Evolutionary conservation across 331 rosid genomes (phyloP).

Genomic region (Rhamnella rubrinervis): DNA sequence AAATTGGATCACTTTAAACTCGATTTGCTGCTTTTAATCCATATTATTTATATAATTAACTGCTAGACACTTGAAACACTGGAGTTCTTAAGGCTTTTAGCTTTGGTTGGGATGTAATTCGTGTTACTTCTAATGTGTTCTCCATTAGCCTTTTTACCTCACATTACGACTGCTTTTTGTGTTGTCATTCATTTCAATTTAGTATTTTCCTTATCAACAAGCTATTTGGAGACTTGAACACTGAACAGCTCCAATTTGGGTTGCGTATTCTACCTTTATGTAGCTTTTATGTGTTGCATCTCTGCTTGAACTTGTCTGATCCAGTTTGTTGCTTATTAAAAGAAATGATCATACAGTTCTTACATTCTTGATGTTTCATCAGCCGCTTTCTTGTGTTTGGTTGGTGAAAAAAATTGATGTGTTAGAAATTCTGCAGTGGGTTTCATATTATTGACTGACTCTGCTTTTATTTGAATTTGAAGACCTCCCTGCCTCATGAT

Average conservation of each 20-base stretch:
- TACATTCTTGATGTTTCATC: background rate
- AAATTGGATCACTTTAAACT: too few species aligned
- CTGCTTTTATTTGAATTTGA: conserved; percentile 33
- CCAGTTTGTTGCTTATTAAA: background rate
- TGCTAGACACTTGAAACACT: background rate
- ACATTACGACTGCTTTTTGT: background rate
- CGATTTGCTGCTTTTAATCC: too few species aligned
- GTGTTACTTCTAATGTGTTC: background rate
- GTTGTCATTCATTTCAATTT: background rate
- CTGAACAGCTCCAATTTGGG: too few species aligned
- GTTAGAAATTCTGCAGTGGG: conserved; percentile 1
- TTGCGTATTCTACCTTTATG: too few species aligned
- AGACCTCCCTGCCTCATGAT: conserved; percentile 41
- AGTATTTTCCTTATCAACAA: background rate
- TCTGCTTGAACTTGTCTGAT: background rate
- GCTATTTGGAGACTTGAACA: background rate
- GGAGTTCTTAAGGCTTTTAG: background rate
- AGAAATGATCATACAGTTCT: background rate
- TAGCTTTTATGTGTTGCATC: background rate
- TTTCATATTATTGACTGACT: conserved; percentile 13
- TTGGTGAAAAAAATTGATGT: background rate
- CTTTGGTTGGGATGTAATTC: background rate
- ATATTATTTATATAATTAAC: background rate
- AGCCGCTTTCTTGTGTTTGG: background rate
- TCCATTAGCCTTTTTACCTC: background rate